Percentiles rank a stretch among this genome's conserved stretches.
phyloP scores from a whole-genome alignment of 1,284 basidiomycete genomes.

The Sphaerobolus stellatus region DNA sequence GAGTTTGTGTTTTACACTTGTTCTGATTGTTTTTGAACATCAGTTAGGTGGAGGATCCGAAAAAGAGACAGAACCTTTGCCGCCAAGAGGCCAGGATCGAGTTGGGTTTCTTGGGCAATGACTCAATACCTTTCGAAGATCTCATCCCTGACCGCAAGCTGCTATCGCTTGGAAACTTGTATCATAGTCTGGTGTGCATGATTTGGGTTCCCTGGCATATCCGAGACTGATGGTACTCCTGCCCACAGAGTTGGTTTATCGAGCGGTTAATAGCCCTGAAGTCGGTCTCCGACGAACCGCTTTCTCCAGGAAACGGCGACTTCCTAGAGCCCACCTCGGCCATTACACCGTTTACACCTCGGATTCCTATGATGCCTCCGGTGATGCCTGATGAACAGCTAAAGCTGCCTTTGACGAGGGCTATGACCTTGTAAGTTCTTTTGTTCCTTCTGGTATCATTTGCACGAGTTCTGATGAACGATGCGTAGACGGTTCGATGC shows the following conservation, averaged over 20 bases:
- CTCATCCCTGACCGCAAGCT: conserved; percentile 76
- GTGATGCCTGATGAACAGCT: conserved; percentile 48
- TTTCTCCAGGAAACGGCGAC: conserved; percentile 44
- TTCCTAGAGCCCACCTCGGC: conserved; percentile 52
- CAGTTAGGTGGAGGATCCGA: conserved; percentile 42
- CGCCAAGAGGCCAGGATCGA: conserved; percentile 79
- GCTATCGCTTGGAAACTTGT: conserved; percentile 75
- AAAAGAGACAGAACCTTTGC: conserved; percentile 53
- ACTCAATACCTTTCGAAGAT: conserved; percentile 57
- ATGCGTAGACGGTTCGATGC: conserved; percentile 80
- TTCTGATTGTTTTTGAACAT: not conserved
- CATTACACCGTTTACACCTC: conserved; percentile 50
- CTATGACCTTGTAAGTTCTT: conserved; percentile 78
- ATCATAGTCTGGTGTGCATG: conserved; percentile 78
- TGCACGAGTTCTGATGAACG: conserved; percentile 8
- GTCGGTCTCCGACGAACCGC: conserved; percentile 53
- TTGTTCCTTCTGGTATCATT: conserved; percentile 4
- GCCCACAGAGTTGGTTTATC: conserved; percentile 75
- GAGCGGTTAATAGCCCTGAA: conserved; percentile 66
- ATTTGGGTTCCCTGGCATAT: not conserved
- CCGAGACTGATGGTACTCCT: not conserved
- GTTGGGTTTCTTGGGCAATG: conserved; percentile 57
- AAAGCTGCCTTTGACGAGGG: conserved; percentile 74
- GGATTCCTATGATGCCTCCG: conserved; percentile 41
- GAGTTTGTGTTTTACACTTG: conserved; percentile 18